Base-by-base conservation (phyloP, 345 rosid species). In the Linum lewisii region DNA sequence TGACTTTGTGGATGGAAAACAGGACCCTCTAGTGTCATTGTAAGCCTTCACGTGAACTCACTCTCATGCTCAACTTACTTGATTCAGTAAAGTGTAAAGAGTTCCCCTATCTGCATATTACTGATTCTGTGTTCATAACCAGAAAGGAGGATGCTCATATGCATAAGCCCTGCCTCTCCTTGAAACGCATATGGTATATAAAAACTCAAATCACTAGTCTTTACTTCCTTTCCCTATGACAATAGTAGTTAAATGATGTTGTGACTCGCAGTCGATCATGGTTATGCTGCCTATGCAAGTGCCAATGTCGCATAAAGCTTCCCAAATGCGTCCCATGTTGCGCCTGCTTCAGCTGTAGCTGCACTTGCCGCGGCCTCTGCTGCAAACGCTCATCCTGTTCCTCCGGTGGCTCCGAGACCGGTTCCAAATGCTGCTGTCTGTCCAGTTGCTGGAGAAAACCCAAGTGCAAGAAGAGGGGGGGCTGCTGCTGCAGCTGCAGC, bases 121-220 rank as follows among this genome's bases (percentile, higher is more conserved):
- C 1, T 5, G 20, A 4, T 9, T 56, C 9, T 6, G 49, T 54
- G 53, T 29, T 59, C 60, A 59, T 11, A 23, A 26, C 58, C 72
- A 77, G 81, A 67, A 61, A 73, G 26, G 65, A 37, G 49, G 67
- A 77, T 52, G 57, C 44, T 24, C 45, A 42, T 42, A 1, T 42
- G 47, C 47, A 16, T 21, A 51, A 72, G 63, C 61, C 70, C 45
- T 9, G 49, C 24, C 16, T 58, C 29, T 51, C 38, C 51, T 69
- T 77, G 70, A 80, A 69, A 65, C 58, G 56, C 51, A 59, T 69
- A 37, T 54, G 79, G 79, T 77, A n/a, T n/a, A n/a, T n/a, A n/a
- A n/a, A 77, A 34, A 38, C 26, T 22, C n/a, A n/a, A 29, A 51
- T 13, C 45, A 44, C 10, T 36, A 5, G 16, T 16, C 21, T 9